Base-by-base conservation (phyloP, 768 basidiomycete species). In the Lactifluus volemus region DNA sequence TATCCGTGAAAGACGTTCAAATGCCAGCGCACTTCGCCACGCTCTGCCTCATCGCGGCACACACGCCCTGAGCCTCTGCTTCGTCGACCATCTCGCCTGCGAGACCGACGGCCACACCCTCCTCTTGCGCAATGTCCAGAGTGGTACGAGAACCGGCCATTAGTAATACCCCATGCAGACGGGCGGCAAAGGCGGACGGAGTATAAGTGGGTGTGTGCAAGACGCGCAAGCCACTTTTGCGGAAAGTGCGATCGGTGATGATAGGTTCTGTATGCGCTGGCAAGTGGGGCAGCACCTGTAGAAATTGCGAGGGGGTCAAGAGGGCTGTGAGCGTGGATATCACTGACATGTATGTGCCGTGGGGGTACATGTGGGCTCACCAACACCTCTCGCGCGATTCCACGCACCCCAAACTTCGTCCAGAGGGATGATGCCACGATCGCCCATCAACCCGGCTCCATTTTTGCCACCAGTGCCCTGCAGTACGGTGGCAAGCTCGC, bases 401-500 rank as follows among this genome's bases (percentile, higher is more conserved):
- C 94, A 97, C 2, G 88, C 84, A 30, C 91, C 91, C 94, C 94
- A 98, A 0, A 89, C 89, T 73, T 96, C 94, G 69, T 98, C 94
- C 30, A 97, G 73, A 0, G 87, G 90, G 42, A 97, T 80, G 38
- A 96, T 81, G 1, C 91, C 92, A 32, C 91, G 81, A 3, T 80
- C 77, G 58, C 79, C 78, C 89, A 95, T 91, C 68, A 95, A 78
- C 1, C 90, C 88, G 0, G 74, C 74, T 4, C 68, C 61, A 65
- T 74, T 70, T 61, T 77, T 67, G 3, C 76, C 73, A 12, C 67
- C 57, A 52, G 60, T 55, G 53, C 82, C 81, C 59, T 81, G 84
- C 6, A 99, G 77, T 4, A 98, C 78, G 5, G 78, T 74, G 0
- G 83, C 88, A 2, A 99, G 79, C 74, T 99, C 97, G 34, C 80